Evolutionary conservation across 1,139 yeast species (phyloP), one percentile per base, ranked within the genome.

Genomic region (Lodderomyces margitis): DNA sequence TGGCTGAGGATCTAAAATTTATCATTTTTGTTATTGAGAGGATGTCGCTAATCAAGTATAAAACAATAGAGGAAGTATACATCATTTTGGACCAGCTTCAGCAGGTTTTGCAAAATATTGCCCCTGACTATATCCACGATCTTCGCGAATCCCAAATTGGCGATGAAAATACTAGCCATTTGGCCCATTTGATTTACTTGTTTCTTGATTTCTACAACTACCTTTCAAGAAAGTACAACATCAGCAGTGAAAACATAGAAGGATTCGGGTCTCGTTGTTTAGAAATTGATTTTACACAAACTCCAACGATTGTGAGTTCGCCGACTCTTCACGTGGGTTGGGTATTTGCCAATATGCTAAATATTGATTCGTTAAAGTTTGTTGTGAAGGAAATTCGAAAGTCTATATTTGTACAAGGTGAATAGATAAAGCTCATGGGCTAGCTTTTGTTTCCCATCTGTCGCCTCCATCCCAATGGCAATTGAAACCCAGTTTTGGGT

Each of bases 31-130:
- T 36, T 21, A 35, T 30, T 25, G 37, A 42, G 16, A 32, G 48
- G 33, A 45, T 82, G 4, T 62, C 73, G 4, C 52, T 53, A 0
- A 50, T 76, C 3, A 60, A 56, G 1, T 70, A 76, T 36, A 45
- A 50, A 2, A 61, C 68, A 0, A 50, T 68, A 40, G 81, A 76
- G 47, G 83, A 78, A 43, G 51, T 61, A 1, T 49, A 54, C 15
- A 43, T 55, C 2, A 34, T 64, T 1, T 41, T 57, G 9, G 34
- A 23, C 19, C 39, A 39, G 8, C 41, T 59, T 19, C 53, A 56
- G 28, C 51, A 44, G 23, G 44, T 48, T 2, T 40, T 62, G 5
- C 48, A 51, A 41, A 54, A 63, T 3, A 66, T 64, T 40, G 75
- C 72, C 1, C 52, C 62, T 30, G 70, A 68, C 31, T 51, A 75